A percentile compares a stretch with the other conserved stretches of the same genome.
Evolutionary conservation across 306 rosid genomes (phyloP).

Genomic region (Dalbergia oliveri): DNA sequence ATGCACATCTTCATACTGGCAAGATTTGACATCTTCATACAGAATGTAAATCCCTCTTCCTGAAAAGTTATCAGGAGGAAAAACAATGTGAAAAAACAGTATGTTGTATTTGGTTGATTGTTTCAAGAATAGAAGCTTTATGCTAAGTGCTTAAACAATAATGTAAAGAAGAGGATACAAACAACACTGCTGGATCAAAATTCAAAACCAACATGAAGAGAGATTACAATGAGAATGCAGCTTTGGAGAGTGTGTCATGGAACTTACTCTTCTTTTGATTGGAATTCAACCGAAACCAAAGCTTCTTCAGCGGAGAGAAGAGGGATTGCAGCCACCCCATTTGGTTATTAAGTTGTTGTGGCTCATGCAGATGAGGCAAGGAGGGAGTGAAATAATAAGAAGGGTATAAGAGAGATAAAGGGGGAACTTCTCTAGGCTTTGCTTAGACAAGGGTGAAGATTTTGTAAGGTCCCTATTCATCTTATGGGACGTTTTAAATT

Average conservation of each 20-base stretch:
- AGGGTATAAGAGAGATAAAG: slow-evolving; percentile 32
- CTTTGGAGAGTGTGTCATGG: background rate
- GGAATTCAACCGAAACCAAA: slow-evolving; percentile 79
- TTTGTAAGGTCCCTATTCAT: slow-evolving; percentile 50
- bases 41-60: slow-evolving; percentile 92
- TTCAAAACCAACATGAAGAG: slow-evolving; percentile 25
- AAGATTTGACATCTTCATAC: slow-evolving; percentile 90
- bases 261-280: slow-evolving; percentile 78
- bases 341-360: slow-evolving; percentile 58
- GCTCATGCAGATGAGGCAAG: slow-evolving; percentile 56
- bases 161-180: slow-evolving; percentile 1
- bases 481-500: slow-evolving; percentile 51
- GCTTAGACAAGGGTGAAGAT: slow-evolving; percentile 83
- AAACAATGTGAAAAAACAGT: background rate
- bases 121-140: slow-evolving; percentile 19
- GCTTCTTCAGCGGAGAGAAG: slow-evolving; percentile 87
- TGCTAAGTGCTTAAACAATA: slow-evolving; percentile 21
- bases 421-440: slow-evolving; percentile 44
- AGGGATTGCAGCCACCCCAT: slow-evolving; percentile 97
- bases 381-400: slow-evolving; percentile 48
- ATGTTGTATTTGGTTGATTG: slow-evolving; percentile 7
- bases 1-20: slow-evolving; percentile 90
- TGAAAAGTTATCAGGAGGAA: slow-evolving; percentile 39
- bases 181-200: slow-evolving; percentile 4
- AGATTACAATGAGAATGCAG: slow-evolving; percentile 32